These are phyloP conservation scores for Bruguiera gymnorhiza DNA, from an alignment of 345 rosid genomes.

Conservation along the genomic window DNA sequence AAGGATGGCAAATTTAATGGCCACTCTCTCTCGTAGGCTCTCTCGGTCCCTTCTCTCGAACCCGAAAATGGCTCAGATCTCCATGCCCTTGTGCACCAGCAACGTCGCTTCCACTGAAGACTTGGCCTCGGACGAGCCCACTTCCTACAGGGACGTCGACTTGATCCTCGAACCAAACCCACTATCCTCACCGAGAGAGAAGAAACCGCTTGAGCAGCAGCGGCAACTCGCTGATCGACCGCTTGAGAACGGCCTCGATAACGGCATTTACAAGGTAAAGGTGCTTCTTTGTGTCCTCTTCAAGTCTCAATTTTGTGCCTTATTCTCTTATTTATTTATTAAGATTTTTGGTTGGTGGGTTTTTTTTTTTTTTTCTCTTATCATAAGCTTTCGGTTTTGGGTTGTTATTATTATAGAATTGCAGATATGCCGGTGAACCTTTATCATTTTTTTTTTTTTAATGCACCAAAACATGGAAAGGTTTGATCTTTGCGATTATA, in stretches of 20 bases:
- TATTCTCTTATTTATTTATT: not conserved
- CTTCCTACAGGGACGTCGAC: slow-evolving; percentile 36
- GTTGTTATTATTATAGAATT: too few relatives aligned
- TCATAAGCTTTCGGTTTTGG: too few relatives aligned
- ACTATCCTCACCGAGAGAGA: slow-evolving; percentile 13
- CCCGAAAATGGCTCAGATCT: slow-evolving; percentile 27
- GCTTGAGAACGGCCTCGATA: slow-evolving; percentile 75
- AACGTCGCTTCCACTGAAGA: slow-evolving; percentile 27
- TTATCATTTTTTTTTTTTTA: too few relatives aligned
- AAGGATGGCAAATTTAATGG: slow-evolving; percentile 45
- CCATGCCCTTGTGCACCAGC: slow-evolving; percentile 50
- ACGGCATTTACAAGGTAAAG: slow-evolving; percentile 84
- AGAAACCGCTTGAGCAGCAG: slow-evolving; percentile 23
- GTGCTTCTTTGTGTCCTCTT: slow-evolving; percentile 21
- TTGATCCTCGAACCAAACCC: slow-evolving; percentile 16
- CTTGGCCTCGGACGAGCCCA: slow-evolving; percentile 35
- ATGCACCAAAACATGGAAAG: too few relatives aligned
- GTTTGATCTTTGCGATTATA: not conserved
- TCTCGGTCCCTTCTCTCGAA: slow-evolving; percentile 44
- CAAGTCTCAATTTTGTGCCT: not conserved
- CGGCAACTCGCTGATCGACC: slow-evolving; percentile 43
- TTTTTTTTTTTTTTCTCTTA: not conserved
- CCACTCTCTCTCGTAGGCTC: slow-evolving; percentile 53
- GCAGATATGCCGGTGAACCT: too few relatives aligned
- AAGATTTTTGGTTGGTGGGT: not conserved